phyloP scores from a whole-genome alignment of 495 filamentous ascomycete genomes.

The Talaromyces trachyspermus region DNA sequence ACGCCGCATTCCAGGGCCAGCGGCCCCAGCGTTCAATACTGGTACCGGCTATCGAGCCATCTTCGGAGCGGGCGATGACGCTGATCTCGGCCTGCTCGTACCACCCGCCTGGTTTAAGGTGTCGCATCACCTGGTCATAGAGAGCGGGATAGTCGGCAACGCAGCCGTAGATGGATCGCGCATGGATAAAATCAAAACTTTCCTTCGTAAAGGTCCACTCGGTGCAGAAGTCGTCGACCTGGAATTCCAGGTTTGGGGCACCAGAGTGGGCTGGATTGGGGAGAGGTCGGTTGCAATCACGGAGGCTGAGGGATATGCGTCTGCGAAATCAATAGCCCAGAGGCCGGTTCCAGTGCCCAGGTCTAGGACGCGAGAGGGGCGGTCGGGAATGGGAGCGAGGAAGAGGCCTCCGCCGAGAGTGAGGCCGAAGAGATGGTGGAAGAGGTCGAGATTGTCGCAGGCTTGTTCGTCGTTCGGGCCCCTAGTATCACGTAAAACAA shows the following conservation, averaged over 20 bases:
- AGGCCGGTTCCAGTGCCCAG: constrained; percentile 45
- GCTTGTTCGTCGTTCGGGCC: constrained; percentile 21
- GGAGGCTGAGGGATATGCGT: constrained; percentile 5
- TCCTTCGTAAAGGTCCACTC: constrained; percentile 38
- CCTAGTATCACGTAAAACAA: neutral
- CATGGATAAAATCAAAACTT: constrained; percentile 21
- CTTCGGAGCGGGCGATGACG: constrained; percentile 25
- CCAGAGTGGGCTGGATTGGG: constrained; percentile 30
- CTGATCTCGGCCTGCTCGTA: constrained; percentile 36
- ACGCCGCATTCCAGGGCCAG: constrained; percentile 12
- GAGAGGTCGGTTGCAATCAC: constrained; percentile 23
- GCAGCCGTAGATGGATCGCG: constrained; percentile 32
- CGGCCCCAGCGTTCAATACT: constrained; percentile 18
- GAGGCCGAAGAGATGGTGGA: constrained; percentile 25
- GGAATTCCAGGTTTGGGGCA: constrained; percentile 54
- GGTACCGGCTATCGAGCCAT: constrained; percentile 22
- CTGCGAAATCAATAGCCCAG: constrained; percentile 44
- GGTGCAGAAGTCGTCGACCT: constrained; percentile 56
- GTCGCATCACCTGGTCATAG: constrained; percentile 14
- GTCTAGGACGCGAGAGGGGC: constrained; percentile 38
- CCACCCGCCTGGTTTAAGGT: constrained; percentile 17
- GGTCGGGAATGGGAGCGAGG: constrained; percentile 28
- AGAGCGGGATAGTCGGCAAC: constrained; percentile 22
- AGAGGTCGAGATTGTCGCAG: constrained; percentile 20
- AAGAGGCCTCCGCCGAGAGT: constrained; percentile 22